Evolutionary conservation across 352 stramenopile genomes (phyloP).

Genomic region (Chrysophaeum taylorii): DNA sequence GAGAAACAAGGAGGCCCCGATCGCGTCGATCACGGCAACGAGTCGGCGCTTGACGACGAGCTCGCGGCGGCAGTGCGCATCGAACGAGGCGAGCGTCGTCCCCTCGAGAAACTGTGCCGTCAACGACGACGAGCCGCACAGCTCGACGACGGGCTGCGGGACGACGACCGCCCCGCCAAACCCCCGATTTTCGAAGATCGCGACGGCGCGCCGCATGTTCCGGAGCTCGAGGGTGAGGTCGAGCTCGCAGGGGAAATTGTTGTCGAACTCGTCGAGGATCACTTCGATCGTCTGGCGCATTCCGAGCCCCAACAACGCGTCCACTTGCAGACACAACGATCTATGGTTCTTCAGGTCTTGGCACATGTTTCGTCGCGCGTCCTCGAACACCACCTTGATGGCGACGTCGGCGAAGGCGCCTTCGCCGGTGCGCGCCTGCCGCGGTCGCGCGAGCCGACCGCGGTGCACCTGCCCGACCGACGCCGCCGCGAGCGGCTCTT

Average conservation of each 20-base stretch:
- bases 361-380: neutral
- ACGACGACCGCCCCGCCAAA: neutral
- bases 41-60: no score
- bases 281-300: neutral
- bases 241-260: neutral
- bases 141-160: neutral
- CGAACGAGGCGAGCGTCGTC: neutral
- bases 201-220: neutral
- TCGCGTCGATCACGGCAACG: neutral
- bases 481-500: neutral
- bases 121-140: neutral
- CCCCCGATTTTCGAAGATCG: neutral
- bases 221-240: neutral
- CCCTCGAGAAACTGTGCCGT: neutral
- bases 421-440: no score
- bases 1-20: neutral
- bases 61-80: no score
- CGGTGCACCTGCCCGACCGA: constrained; percentile 4
- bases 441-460: neutral
- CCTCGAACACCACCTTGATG: neutral
- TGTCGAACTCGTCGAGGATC: neutral
- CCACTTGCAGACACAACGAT: neutral
- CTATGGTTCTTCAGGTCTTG: neutral
- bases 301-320: neutral
- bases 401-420: neutral